Base-by-base conservation (phyloP, 305 asterid genomes). In the Solanum hybrid region DNA sequence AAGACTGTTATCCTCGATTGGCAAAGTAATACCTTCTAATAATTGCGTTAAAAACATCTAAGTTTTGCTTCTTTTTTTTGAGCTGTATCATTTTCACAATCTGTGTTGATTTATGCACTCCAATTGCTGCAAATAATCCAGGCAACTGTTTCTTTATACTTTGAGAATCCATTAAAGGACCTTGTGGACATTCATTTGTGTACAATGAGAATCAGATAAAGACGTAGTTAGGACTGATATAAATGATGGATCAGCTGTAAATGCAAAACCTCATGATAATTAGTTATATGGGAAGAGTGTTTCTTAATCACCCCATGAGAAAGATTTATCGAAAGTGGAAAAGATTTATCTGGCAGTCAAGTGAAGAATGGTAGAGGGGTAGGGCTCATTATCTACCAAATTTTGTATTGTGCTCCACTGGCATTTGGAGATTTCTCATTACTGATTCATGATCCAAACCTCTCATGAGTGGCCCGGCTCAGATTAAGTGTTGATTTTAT, bases 291-390 rank as follows among this genome's bases (percentile, higher is more conserved):
- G 61, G 61, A 1, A 42, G 61, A 87, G 36, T 87, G 77, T 87
- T 91, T 93, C 89, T 29, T 92, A 92, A 89, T 88, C 90, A 89
- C 80, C 89, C 89, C 86, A 8, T 69, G 91, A 87, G 88, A 89
- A 92, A 90, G 91, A 87, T 89, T 80, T 93, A 90, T 93, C 96
- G 64, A 94, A 78, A 78, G 37, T 78, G 51, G 35, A 76, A 33
- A 37, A n/a, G 51, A 40, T 40, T 39, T 39, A 39, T 39, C 39
- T 75, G 24, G 39, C 16, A 75, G 13, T 31, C 7, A 31, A 75
- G 81, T 31, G 81, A 75, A 31, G 24, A 16, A 75, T 2, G 24
- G 26, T 75, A 31, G 81, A 31, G 26, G 81, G 40, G 24, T n/a
- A 2, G 13, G 40, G n/a, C 36, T 26, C 78, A 12, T 29, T 29